Conservation (phyloP, 306 rosid genomes). For the Luffa acutangula region DNA sequence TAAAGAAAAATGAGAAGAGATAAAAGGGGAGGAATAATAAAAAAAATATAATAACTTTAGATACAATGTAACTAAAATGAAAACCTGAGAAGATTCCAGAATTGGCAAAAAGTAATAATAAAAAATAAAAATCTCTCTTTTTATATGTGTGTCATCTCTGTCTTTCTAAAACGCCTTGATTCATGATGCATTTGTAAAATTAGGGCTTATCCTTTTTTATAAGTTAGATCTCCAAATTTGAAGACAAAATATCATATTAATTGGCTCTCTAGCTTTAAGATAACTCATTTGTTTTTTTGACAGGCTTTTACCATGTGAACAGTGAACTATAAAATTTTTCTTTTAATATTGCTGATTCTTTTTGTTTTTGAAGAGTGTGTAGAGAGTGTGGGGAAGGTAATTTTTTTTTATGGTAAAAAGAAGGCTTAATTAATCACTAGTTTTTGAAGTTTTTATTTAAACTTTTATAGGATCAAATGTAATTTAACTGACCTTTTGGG, state of each 20-base stretch:
- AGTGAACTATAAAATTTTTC: not conserved
- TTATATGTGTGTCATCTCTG: not conserved
- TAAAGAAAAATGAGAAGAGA: not conserved
- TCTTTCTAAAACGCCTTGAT: not conserved
- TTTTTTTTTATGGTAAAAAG: not conserved
- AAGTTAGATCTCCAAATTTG: not conserved
- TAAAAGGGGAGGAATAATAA: not conserved
- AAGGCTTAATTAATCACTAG: not conserved
- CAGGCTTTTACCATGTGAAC: not conserved
- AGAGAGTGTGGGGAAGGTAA: not conserved
- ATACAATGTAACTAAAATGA: not conserved
- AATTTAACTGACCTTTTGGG: too few relatives aligned
- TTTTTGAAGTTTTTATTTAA: not conserved
- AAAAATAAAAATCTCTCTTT: not conserved
- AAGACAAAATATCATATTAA: not conserved
- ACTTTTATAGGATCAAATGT: too few relatives aligned
- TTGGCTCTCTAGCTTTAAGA: not conserved
- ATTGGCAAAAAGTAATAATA: not conserved
- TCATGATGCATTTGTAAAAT: not conserved
- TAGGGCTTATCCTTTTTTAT: not conserved
- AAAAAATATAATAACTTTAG: not conserved
- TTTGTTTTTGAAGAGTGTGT: not conserved
- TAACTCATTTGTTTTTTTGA: not conserved
- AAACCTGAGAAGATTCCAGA: not conserved
- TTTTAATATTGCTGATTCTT: not conserved